Evolutionary conservation across 768 basidiomycete genomes (phyloP), one percentile per base, ranked within the genome.

Genomic region (Boletus insuetus): DNA sequence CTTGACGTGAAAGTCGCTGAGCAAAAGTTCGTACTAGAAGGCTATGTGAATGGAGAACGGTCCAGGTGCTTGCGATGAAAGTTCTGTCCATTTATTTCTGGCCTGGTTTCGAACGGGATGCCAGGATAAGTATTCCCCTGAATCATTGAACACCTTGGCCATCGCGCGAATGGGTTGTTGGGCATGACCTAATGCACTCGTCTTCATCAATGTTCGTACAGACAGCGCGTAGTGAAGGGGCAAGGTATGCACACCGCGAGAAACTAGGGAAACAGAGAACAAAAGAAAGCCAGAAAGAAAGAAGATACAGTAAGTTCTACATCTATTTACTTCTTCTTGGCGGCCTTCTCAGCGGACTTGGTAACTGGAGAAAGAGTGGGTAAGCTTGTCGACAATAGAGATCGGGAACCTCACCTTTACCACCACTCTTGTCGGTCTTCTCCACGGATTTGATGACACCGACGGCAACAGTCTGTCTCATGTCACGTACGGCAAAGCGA

Each of bases 401-500:
- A 20, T 3, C 11, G 42, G 29, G 13, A 16, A 74, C 79, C 54
- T 71, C 66, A 87, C 87, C 85, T 84, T 96, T 96, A 67, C 94
- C 94, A 67, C 83, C 80, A 69, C 79, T 65, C 77, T 92, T 94
- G 55, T 95, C 94, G 63, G 92, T 83, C 86, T 95, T 96, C 51
- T 97, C 94, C 61, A 97, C 94, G 58, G 86, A 84, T 82, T 98
- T 98, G 85, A 98, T 97, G 80, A 98, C 90, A 77, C 94, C 94
- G 69, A 97, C 94, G 63, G 94, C 94, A 61, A 99, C 96, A 60
- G 96, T 97, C 81, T 98, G 95, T 75, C 95, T 89, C 95, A 98
- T 97, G 83, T 97, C 94, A 87, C 94, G 94, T 75, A 97, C 94
- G 69, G 94, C 94, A 79, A 96, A 96, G 75, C 96, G 95, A 82